Percentiles rank a stretch among this genome's conserved stretches.
phyloP scores from a whole-genome alignment of 345 rosid species.

The Streptanthus diversifolius region DNA sequence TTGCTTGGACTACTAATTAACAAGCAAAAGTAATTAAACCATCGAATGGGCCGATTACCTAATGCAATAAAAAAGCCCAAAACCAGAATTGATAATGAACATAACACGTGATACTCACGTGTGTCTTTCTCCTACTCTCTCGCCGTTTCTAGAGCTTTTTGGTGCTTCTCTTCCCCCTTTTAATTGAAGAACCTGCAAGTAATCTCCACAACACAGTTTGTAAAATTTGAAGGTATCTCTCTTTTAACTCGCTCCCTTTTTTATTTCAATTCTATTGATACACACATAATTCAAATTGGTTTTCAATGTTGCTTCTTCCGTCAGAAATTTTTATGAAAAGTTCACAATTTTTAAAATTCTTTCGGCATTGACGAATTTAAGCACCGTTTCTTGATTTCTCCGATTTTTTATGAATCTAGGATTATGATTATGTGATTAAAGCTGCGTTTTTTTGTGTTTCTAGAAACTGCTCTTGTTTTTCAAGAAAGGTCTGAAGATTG shows the following conservation, averaged over 20 bases:
- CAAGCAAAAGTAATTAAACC: too few relatives aligned
- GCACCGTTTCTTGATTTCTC: not conserved
- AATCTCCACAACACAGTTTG: not conserved
- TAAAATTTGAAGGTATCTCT: not conserved
- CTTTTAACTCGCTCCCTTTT: not conserved
- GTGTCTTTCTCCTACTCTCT: constrained; percentile 6
- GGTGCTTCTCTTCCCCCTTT: not conserved
- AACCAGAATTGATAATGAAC: not conserved
- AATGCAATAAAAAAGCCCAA: not conserved
- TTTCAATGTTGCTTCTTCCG: not conserved
- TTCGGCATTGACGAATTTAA: not conserved
- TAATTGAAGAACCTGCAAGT: not conserved
- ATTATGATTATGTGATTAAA: not conserved
- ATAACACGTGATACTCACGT: constrained; percentile 23
- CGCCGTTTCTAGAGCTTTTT: constrained; percentile 20
- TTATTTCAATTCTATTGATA: not conserved
- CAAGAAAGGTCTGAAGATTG: not conserved
- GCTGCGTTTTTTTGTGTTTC: too few relatives aligned
- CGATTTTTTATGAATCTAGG: not conserved
- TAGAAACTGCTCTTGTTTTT: not conserved
- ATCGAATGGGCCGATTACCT: not conserved
- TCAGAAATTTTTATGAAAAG: not conserved
- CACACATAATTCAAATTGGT: not conserved
- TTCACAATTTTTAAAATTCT: not conserved
- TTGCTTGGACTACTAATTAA: too few relatives aligned